Base-by-base conservation (phyloP, 306 rosid species). In the Acacia acuminata region DNA sequence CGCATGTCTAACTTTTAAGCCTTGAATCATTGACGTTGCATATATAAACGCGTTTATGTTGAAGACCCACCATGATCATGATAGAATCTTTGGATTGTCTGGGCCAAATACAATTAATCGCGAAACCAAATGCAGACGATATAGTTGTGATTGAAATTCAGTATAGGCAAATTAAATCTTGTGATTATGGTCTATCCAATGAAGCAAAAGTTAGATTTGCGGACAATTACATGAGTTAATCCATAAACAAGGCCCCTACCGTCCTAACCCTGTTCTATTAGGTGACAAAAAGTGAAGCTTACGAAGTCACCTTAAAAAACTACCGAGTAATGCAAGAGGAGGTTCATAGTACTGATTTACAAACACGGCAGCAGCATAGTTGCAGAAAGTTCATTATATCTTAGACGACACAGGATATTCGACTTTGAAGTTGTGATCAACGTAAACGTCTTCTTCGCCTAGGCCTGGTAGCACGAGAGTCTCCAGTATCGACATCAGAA, bases 401-500 rank as follows among this genome's bases (percentile, higher is more conserved):
- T 58, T 9, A 30, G 32, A 22, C 32, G 13, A 22, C 22, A 58
- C 56, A 4, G 3, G 73, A 76, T 10, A 8, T 27, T 58, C 32
- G 2, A 63, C 20, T 63, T 63, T 5, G 51, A 81, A 47, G 27
- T 16, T 14, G 43, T 40, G 64, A 40, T 92, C 85, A 89, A 79
- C 80, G 86, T 84, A 90, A 72, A 61, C 94, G 84, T 83, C 94
- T 86, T 83, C 94, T 86, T 82, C 97, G 83, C 71, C 91, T 82
- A 10, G 85, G 82, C 70, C 92, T 84, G 5, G 85, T 93, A 44
- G 91, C 86, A 47, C 88, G 89, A 77, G 93, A 90, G 77, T 92
- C 94, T 77, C 92, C 94, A 45, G 86, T 90, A 74, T 92, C 92
- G 24, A 88, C 84, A 79, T 92, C 94, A 43, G 90, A 87, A 72